Percentiles rank a stretch among this genome's conserved stretches.
Conservation (phyloP, 805 yeast species). For the Cyberlindnera subsufficiens region DNA sequence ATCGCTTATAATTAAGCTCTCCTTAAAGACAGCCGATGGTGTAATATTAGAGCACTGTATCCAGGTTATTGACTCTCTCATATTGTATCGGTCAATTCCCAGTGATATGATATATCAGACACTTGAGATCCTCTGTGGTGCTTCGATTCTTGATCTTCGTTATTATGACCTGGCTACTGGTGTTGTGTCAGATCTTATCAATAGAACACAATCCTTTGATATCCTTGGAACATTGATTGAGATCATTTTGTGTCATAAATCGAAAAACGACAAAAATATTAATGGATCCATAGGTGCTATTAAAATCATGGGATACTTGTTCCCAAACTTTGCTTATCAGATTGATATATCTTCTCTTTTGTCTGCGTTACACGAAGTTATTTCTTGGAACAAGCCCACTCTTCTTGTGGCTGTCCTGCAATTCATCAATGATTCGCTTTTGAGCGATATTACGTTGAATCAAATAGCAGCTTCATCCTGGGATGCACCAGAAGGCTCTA, state of each 20-base stretch:
- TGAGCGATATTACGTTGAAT: slow-evolving; percentile 23
- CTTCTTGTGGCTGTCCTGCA: slow-evolving; percentile 36
- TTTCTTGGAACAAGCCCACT: slow-evolving; percentile 30
- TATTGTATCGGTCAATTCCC: slow-evolving; percentile 44
- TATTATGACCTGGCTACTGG: slow-evolving; percentile 33
- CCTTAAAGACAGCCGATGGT: slow-evolving; percentile 33
- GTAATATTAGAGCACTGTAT: slow-evolving; percentile 33
- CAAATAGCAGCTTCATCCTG: slow-evolving; percentile 30
- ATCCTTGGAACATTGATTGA: slow-evolving; percentile 13
- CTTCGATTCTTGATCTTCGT: slow-evolving; percentile 30
- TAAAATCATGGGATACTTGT: slow-evolving; percentile 28
- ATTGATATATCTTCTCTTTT: slow-evolving; percentile 28
- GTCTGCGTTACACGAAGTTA: slow-evolving; percentile 26
- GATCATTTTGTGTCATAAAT: slow-evolving; percentile 11
- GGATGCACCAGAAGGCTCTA: slow-evolving; percentile 25
- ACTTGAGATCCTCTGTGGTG: slow-evolving; percentile 41
- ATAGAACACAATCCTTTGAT: slow-evolving; percentile 7
- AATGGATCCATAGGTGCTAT: slow-evolving; percentile 35
- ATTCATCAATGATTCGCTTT: slow-evolving; percentile 34
- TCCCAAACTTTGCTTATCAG: slow-evolving; percentile 23
- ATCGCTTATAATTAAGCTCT: slow-evolving; percentile 29
- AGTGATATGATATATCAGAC: slow-evolving; percentile 28
- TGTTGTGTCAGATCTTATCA: slow-evolving; percentile 31
- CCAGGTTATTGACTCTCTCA: slow-evolving; percentile 36
- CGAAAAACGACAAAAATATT: slow-evolving; percentile 18